phyloP scores from a whole-genome alignment of 306 rosid species.

The Purshia tridentata region DNA sequence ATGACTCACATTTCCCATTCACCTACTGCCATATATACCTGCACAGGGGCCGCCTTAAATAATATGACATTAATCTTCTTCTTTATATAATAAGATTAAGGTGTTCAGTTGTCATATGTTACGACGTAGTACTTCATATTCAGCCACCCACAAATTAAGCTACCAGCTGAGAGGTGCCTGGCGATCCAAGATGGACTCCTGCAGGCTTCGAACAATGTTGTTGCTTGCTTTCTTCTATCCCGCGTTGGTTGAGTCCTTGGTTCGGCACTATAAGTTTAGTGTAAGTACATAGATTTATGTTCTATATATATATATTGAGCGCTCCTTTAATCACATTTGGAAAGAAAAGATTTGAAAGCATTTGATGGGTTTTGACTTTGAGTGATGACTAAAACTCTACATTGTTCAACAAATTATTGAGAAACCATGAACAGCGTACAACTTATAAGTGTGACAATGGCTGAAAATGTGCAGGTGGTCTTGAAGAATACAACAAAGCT shows the following conservation, averaged over 20 bases:
- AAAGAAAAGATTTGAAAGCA: too few species aligned
- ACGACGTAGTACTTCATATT: not conserved
- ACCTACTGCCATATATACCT: slow-evolving; percentile 68
- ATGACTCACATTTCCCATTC: slow-evolving; percentile 38
- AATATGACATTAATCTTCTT: not conserved
- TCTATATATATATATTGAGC: too few species aligned
- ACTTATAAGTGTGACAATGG: not conserved
- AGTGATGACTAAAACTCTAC: too few species aligned
- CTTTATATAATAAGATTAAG: slow-evolving; percentile 29
- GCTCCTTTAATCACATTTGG: too few species aligned
- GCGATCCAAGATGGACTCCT: slow-evolving; percentile 6
- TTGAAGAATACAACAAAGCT: slow-evolving; percentile 53
- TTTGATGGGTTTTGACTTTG: too few species aligned
- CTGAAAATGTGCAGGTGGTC: slow-evolving; percentile 51
- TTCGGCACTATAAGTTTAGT: slow-evolving; percentile 58
- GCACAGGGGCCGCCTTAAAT: slow-evolving; percentile 30
- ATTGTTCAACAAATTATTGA: too few species aligned
- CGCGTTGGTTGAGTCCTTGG: slow-evolving; percentile 39
- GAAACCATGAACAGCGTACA: not conserved
- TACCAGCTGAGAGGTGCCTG: slow-evolving; percentile 1
- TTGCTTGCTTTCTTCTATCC: slow-evolving; percentile 45
- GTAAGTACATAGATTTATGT: slow-evolving; percentile 36
- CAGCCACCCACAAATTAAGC: not conserved
- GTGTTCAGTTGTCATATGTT: slow-evolving; percentile 21
- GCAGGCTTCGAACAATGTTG: slow-evolving; percentile 36